Conservation (phyloP, 2,329 filamentous ascomycete species). For the Pleoardoris graminearum region DNA sequence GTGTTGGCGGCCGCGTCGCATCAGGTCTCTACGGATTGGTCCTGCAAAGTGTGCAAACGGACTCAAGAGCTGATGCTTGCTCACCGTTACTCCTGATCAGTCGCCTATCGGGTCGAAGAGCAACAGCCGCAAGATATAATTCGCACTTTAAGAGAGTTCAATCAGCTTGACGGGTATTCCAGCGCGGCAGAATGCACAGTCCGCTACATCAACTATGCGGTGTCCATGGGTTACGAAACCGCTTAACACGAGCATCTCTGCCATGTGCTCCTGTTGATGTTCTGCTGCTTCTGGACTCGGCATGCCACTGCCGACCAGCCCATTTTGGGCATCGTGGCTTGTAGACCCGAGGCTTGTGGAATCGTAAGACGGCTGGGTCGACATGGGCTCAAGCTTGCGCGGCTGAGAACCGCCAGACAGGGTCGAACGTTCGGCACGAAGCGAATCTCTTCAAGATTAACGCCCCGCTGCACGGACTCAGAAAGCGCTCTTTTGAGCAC, state of each 20-base stretch:
- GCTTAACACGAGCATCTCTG: conserved; percentile 7
- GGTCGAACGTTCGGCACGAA: conserved; percentile 47
- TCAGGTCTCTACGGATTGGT: conserved; percentile 8
- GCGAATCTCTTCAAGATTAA: conserved; percentile 41
- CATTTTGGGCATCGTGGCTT: conserved; percentile 29
- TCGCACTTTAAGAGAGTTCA: conserved; percentile 1
- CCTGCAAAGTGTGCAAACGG: conserved; percentile 9
- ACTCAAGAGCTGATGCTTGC: conserved; percentile 20
- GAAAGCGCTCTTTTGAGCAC: conserved; percentile 29
- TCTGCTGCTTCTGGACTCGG: conserved; percentile 23
- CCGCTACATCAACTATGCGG: not conserved
- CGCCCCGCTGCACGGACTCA: conserved; percentile 39
- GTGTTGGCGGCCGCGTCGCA: conserved; percentile 2
- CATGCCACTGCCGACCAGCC: conserved; percentile 20
- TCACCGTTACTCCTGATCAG: conserved; percentile 20
- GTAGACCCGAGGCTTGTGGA: conserved; percentile 29
- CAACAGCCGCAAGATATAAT: conserved; percentile 6
- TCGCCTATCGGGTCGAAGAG: conserved; percentile 19
- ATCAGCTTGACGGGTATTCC: not conserved
- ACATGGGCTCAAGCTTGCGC: conserved; percentile 21
- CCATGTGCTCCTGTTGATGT: conserved; percentile 13
- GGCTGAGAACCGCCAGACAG: conserved; percentile 32
- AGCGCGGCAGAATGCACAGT: conserved; percentile 13
- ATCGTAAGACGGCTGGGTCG: conserved; percentile 21
- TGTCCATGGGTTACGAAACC: conserved; percentile 7